These are phyloP conservation scores for Dendrobium huoshanense DNA, from an alignment of 106 monocot species.

Conservation along the genomic window DNA sequence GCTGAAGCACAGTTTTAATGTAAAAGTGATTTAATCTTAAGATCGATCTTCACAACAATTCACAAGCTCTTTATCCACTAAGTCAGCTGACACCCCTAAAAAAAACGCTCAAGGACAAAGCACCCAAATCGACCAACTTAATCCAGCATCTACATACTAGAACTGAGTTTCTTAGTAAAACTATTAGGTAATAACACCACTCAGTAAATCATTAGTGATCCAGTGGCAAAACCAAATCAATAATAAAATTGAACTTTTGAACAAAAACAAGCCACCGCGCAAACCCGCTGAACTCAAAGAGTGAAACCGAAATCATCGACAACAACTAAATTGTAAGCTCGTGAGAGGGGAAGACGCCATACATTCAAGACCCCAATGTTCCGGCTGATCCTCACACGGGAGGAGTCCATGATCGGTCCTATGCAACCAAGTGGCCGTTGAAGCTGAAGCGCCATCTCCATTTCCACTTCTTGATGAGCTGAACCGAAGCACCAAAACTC, in stretches of 20 bases:
- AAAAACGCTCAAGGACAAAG: background rate
- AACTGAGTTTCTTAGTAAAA: background rate
- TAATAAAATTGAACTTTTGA: background rate
- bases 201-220: background rate
- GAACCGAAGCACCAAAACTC: background rate
- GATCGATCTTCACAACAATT: too few species aligned
- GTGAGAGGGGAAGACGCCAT: background rate
- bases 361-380: slow-evolving; percentile 16
- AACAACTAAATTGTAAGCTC: background rate
- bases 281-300: slow-evolving; percentile 6
- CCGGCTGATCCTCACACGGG: slow-evolving; percentile 14
- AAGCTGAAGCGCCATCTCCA: slow-evolving; percentile 36
- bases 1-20: too few species aligned
- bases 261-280: background rate
- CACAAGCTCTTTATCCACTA: too few species aligned
- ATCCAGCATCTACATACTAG: background rate
- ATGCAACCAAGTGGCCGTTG: slow-evolving; percentile 19
- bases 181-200: background rate
- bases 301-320: background rate
- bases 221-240: too few species aligned
- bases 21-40: too few species aligned
- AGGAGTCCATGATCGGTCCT: background rate
- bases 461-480: background rate
- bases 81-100: too few species aligned
- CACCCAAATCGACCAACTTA: background rate